These are phyloP conservation scores for Tuber melanosporum DNA, from an alignment of 495 filamentous ascomycete species.

Conservation along the genomic window DNA sequence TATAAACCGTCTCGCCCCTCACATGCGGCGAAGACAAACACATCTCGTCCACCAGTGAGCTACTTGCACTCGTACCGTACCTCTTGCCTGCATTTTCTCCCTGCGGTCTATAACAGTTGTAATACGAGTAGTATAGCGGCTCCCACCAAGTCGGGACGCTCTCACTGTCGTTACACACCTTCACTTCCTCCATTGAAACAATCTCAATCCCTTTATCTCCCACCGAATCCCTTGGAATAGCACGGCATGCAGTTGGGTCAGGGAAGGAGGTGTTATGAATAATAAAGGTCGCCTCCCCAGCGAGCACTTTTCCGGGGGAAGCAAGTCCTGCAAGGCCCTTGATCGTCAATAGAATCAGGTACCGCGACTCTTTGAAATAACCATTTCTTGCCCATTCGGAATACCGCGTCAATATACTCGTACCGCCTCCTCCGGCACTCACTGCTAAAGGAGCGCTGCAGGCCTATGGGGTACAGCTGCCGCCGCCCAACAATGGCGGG, in stretches of 20 bases:
- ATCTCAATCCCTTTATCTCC: background rate
- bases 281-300: background rate
- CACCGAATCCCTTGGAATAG: background rate
- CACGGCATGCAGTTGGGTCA: background rate
- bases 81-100: background rate
- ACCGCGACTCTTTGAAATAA: background rate
- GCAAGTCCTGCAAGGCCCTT: background rate
- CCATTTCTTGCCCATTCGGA: background rate
- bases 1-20: background rate
- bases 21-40: background rate
- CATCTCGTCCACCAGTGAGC: background rate
- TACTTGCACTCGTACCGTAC: background rate
- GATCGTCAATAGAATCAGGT: background rate
- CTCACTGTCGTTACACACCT: background rate
- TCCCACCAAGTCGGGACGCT: background rate
- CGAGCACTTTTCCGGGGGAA: background rate
- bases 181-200: background rate
- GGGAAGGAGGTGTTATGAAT: background rate
- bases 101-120: background rate
- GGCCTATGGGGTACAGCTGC: background rate
- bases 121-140: background rate
- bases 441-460: background rate
- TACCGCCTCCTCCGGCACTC: background rate
- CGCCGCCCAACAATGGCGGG: background rate
- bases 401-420: background rate